Evolutionary conservation across 2,329 filamentous ascomycete genomes (phyloP).

Genomic region (Xylariaceae sp.): DNA sequence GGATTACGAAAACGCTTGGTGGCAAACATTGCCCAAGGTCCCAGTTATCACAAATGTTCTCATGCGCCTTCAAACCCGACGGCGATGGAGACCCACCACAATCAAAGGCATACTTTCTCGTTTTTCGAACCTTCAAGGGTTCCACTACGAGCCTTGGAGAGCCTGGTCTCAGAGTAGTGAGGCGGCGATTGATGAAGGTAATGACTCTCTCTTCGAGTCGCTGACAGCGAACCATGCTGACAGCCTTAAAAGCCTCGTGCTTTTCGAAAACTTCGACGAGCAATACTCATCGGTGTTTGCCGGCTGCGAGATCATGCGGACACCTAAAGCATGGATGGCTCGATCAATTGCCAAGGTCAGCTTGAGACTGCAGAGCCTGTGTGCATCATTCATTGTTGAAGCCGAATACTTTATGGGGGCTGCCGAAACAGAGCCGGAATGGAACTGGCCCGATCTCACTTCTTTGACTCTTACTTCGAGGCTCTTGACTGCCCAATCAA

Average conservation of each 20-base stretch:
- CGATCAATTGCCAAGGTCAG: not conserved
- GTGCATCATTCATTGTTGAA: not conserved
- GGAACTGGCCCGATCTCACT: slow-evolving; percentile 29
- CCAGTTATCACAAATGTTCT: slow-evolving; percentile 26
- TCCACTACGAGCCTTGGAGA: slow-evolving; percentile 34
- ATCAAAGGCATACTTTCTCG: slow-evolving; percentile 28
- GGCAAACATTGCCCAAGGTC: slow-evolving; percentile 24
- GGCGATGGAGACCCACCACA: slow-evolving; percentile 14
- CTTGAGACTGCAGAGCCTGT: not conserved
- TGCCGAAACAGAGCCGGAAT: slow-evolving; percentile 14
- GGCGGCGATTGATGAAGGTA: slow-evolving; percentile 29
- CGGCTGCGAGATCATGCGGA: not conserved
- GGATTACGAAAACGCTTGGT: slow-evolving; percentile 12
- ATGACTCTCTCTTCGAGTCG: slow-evolving; percentile 5
- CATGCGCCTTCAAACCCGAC: not conserved
- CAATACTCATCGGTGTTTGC: not conserved
- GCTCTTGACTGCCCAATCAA: slow-evolving; percentile 22
- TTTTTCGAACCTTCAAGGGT: slow-evolving; percentile 28
- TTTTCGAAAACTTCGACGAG: not conserved
- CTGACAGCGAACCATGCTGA: not conserved
- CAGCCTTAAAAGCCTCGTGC: not conserved
- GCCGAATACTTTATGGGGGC: not conserved
- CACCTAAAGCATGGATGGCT: not conserved
- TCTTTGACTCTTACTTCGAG: slow-evolving; percentile 32
- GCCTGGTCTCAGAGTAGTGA: slow-evolving; percentile 21